Evolutionary conservation across 1,284 basidiomycete species (phyloP).

Genomic region (Rhodotorula sp.): DNA sequence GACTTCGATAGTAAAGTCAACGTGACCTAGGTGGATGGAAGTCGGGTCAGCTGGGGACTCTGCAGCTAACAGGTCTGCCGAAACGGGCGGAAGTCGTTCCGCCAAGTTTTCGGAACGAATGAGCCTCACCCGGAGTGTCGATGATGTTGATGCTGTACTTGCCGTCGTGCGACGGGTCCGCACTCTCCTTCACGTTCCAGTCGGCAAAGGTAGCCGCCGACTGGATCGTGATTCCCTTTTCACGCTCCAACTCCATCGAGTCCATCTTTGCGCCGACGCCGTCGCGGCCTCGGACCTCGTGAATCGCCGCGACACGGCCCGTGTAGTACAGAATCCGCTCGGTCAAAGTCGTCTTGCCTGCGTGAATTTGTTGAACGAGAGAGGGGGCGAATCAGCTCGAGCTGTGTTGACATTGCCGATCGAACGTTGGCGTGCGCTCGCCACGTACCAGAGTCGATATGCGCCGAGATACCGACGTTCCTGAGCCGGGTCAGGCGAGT

Average conservation of each 20-base stretch:
- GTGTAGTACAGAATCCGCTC: conserved; percentile 97
- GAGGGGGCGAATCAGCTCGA: conserved; percentile 2
- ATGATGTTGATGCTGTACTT: conserved; percentile 96
- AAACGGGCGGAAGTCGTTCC: too few species aligned
- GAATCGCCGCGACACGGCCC: conserved; percentile 91
- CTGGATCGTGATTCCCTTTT: conserved; percentile 99
- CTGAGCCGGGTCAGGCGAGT: conserved; percentile 49
- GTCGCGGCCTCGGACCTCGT: conserved; percentile 94
- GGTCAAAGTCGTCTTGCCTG: conserved; percentile 96
- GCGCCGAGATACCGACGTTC: conserved; percentile 54
- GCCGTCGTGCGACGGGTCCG: conserved; percentile 60
- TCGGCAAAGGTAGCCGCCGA: conserved; percentile 98
- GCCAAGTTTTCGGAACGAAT: too few species aligned
- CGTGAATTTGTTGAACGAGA: conserved; percentile 53
- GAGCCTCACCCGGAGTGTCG: conserved; percentile 80
- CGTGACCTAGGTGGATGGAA: conserved; percentile 66
- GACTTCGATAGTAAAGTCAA: conserved; percentile 99
- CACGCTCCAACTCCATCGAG: conserved; percentile 97
- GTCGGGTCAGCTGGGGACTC: background rate
- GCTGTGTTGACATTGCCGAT: background rate
- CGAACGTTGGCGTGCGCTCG: background rate
- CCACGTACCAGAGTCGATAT: conserved; percentile 41
- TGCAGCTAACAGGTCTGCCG: too few species aligned
- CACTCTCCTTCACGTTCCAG: conserved; percentile 64
- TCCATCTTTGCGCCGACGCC: conserved; percentile 99